These are phyloP conservation scores for Vicia faba DNA, from an alignment of 306 rosid species.

Conservation along the genomic window DNA sequence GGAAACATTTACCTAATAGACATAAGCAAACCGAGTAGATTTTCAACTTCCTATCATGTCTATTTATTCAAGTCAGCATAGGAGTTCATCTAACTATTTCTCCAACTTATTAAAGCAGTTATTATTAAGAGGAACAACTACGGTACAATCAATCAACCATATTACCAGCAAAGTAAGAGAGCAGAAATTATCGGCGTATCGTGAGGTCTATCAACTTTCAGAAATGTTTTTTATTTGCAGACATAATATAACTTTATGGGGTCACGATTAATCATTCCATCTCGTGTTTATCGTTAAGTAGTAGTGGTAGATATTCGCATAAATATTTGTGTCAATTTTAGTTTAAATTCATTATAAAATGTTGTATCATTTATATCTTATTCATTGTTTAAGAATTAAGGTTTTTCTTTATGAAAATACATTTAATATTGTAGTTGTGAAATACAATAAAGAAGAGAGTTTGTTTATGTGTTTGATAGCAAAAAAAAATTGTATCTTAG, in stretches of 20 bases:
- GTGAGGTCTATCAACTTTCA: slow-evolving; percentile 16
- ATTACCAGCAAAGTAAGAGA: slow-evolving; percentile 16
- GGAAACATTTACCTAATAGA: neutral
- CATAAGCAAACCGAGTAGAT: neutral
- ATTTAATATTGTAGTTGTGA: no score
- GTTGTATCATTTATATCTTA: no score
- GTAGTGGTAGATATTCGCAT: neutral
- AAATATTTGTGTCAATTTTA: no score
- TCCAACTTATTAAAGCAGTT: neutral
- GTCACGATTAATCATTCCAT: slow-evolving; percentile 29
- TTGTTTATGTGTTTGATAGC: no score
- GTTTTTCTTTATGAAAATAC: no score
- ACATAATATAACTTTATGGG: slow-evolving; percentile 2
- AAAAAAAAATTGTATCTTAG: no score
- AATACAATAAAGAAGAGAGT: no score
- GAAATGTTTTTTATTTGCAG: neutral
- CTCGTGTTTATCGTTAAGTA: neutral
- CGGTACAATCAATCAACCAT: neutral
- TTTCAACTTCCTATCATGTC: slow-evolving; percentile 18
- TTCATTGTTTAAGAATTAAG: no score
- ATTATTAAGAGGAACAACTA: neutral
- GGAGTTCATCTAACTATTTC: neutral
- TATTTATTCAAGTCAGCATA: slow-evolving; percentile 1
- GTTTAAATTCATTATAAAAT: no score
- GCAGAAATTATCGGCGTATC: slow-evolving; percentile 39